Percentiles rank a stretch among this genome's conserved stretches.
These are phyloP conservation scores for Calocybe gangraenosa DNA, from an alignment of 768 basidiomycete species.

Conservation along the genomic window DNA sequence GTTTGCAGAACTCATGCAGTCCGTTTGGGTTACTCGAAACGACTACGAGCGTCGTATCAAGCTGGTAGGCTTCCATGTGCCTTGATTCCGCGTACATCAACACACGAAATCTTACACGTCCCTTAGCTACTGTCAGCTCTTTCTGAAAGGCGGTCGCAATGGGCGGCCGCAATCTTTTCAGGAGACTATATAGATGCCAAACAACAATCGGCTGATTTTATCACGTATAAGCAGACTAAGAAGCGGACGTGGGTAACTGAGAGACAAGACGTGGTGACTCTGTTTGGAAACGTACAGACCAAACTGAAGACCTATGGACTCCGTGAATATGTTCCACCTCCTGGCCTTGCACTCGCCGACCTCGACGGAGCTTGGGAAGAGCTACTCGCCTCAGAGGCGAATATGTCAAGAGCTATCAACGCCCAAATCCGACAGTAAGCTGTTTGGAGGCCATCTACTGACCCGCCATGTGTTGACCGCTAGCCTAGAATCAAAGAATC, in stretches of 20 bases:
- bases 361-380: conserved; percentile 74
- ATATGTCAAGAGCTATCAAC: conserved; percentile 78
- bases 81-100: too few species aligned
- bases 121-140: conserved; percentile 66
- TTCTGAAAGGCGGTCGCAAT: conserved; percentile 60
- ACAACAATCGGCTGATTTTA: conserved; percentile 66
- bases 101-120: too few species aligned
- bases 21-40: conserved; percentile 81
- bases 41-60: conserved; percentile 90
- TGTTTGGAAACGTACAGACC: conserved; percentile 92
- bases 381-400: conserved; percentile 71
- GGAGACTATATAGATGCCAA: conserved; percentile 83
- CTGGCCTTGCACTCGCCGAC: conserved; percentile 65
- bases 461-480: conserved; percentile 2
- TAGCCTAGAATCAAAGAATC: conserved; percentile 75
- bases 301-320: conserved; percentile 90
- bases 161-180: conserved; percentile 62
- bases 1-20: conserved; percentile 94
- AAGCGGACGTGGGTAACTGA: conserved; percentile 90
- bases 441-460: not conserved
- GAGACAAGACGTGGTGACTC: conserved; percentile 78
- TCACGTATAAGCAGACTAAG: conserved; percentile 76
- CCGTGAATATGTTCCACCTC: conserved; percentile 75
- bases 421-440: conserved; percentile 84
- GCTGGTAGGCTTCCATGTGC: conserved; percentile 38